Conservation (phyloP, 495 filamentous ascomycete species). For the Neurospora sp. region DNA sequence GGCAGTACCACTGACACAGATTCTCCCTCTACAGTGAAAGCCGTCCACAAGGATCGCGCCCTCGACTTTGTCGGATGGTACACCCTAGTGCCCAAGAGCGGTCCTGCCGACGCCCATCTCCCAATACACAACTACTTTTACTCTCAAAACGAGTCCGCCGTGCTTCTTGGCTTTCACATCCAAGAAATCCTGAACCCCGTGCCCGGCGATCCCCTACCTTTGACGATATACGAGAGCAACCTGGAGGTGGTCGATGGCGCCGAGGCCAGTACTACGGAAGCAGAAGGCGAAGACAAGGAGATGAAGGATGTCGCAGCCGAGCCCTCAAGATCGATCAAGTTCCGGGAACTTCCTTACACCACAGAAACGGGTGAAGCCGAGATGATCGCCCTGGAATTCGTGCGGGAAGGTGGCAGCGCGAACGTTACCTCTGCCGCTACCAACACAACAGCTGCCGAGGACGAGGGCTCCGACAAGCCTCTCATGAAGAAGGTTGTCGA, state of each 20-base stretch:
- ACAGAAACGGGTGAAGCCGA: constrained; percentile 93
- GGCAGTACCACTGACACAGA: neutral
- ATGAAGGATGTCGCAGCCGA: constrained; percentile 65
- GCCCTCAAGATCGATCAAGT: constrained; percentile 48
- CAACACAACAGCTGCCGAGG: constrained; percentile 7
- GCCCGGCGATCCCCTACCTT: constrained; percentile 68
- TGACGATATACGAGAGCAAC: constrained; percentile 83
- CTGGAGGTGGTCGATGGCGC: constrained; percentile 50
- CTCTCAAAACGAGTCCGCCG: constrained; percentile 71
- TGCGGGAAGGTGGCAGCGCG: constrained; percentile 62
- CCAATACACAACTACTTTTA: constrained; percentile 70
- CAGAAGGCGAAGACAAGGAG: constrained; percentile 47
- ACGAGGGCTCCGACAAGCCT: constrained; percentile 20
- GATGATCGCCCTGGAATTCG: constrained; percentile 92
- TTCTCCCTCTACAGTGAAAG: constrained; percentile 53
- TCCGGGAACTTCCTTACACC: constrained; percentile 73
- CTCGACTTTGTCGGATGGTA: constrained; percentile 95
- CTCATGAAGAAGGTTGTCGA: constrained; percentile 24
- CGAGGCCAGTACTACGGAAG: constrained; percentile 27
- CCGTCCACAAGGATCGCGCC: constrained; percentile 71
- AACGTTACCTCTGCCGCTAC: constrained; percentile 51
- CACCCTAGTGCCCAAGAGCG: constrained; percentile 63
- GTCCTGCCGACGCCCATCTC: constrained; percentile 57
- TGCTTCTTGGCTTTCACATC: constrained; percentile 79
- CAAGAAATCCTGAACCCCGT: constrained; percentile 41